Evolutionary conservation across 1,284 basidiomycete species (phyloP).

Genomic region (Sanghuangporus weigelae): DNA sequence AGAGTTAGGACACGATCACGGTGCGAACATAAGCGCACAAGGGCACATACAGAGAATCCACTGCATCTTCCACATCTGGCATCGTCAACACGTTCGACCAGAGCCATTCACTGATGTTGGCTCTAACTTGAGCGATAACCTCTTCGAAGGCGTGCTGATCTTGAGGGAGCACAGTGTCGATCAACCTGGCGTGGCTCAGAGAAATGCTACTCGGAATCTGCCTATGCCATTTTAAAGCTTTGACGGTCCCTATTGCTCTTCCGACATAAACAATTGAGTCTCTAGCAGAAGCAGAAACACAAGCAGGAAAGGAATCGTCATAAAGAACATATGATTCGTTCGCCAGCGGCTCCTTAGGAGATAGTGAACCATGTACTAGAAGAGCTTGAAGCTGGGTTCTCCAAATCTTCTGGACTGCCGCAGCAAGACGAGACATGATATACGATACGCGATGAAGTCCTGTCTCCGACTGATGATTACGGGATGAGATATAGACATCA

Average conservation of each 20-base stretch:
- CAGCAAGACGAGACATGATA: slow-evolving; percentile 61
- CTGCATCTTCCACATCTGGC: slow-evolving; percentile 73
- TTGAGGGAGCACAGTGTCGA: slow-evolving; percentile 65
- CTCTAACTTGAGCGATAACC: slow-evolving; percentile 65
- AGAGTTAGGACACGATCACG: slow-evolving; percentile 16
- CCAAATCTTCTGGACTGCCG: slow-evolving; percentile 78
- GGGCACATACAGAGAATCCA: slow-evolving; percentile 59
- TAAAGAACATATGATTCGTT: slow-evolving; percentile 50
- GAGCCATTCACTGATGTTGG: slow-evolving; percentile 81
- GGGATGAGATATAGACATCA: not conserved
- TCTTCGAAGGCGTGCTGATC: slow-evolving; percentile 73
- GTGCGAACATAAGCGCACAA: slow-evolving; percentile 5
- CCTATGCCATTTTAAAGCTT: slow-evolving; percentile 71
- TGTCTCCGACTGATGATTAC: slow-evolving; percentile 42
- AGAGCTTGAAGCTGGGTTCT: slow-evolving; percentile 72
- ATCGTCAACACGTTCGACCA: slow-evolving; percentile 86
- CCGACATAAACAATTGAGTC: slow-evolving; percentile 87
- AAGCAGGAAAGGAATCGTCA: slow-evolving; percentile 67
- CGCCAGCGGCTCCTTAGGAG: slow-evolving; percentile 51
- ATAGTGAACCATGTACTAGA: slow-evolving; percentile 70
- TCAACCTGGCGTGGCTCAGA: slow-evolving; percentile 54
- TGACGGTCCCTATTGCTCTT: slow-evolving; percentile 80
- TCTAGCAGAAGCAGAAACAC: slow-evolving; percentile 62
- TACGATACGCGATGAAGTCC: slow-evolving; percentile 71
- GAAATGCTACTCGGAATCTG: slow-evolving; percentile 66